A percentile compares a stretch with the other conserved stretches of the same genome.
phyloP scores from a whole-genome alignment of 495 filamentous ascomycete genomes.

The Friedmanniomyces simplex region DNA sequence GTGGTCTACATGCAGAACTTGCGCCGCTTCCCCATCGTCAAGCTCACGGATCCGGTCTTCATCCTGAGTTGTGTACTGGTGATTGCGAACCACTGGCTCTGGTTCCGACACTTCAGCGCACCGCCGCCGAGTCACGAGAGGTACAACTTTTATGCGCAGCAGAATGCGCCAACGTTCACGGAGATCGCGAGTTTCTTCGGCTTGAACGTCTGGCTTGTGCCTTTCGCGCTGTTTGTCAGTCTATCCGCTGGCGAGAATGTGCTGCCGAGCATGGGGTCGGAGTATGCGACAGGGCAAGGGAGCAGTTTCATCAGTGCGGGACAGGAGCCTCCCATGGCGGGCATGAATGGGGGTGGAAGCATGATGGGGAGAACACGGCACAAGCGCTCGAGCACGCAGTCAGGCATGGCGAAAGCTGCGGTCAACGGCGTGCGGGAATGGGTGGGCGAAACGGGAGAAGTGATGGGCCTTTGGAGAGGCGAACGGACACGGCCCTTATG shows the following conservation, averaged over 20 bases:
- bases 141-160: conserved; percentile 14
- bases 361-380: conserved; percentile 22
- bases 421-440: conserved; percentile 68
- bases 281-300: conserved; percentile 51
- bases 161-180: conserved; percentile 65
- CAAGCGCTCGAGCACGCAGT: conserved; percentile 40
- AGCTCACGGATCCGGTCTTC: conserved; percentile 80
- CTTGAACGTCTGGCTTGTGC: conserved; percentile 90
- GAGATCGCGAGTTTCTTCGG: conserved; percentile 96
- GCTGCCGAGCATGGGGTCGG: conserved; percentile 70
- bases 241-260: conserved; percentile 93
- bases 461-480: conserved; percentile 59
- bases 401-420: conserved; percentile 78
- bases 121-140: conserved; percentile 15
- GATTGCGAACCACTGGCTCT: conserved; percentile 85
- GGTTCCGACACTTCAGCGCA: conserved; percentile 85
- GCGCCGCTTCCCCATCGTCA: conserved; percentile 77
- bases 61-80: conserved; percentile 76
- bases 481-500: conserved; percentile 33
- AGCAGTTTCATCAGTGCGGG: conserved; percentile 34
- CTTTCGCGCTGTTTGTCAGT: conserved; percentile 89
- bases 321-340: conserved; percentile 28
- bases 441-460: conserved; percentile 59
- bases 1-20: conserved; percentile 83
- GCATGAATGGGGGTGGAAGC: background rate